These are phyloP conservation scores for Cutaneotrichosporon sp. DNA, from an alignment of 1,284 basidiomycete species.

Conservation along the genomic window DNA sequence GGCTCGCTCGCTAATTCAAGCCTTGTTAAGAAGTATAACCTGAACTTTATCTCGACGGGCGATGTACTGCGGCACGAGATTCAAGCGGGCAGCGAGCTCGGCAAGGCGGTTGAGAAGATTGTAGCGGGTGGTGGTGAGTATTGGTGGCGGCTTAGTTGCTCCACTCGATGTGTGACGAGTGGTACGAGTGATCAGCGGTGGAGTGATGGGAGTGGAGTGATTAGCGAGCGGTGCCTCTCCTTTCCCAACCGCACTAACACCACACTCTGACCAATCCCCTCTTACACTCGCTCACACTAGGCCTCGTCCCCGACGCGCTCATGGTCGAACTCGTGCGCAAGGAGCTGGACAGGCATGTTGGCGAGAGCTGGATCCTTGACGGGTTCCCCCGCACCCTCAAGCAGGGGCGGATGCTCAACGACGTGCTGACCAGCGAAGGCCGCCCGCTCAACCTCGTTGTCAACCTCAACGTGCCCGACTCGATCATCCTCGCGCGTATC, in stretches of 20 bases:
- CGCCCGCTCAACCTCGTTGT: constrained; percentile 76
- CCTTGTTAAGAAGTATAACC: constrained; percentile 52
- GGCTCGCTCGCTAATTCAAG: neutral
- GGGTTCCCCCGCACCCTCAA: constrained; percentile 92
- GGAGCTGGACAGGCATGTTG: constrained; percentile 49
- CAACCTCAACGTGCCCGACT: constrained; percentile 87
- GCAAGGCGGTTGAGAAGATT: constrained; percentile 12
- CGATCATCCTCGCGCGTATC: constrained; percentile 84
- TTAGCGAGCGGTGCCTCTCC: neutral
- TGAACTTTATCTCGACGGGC: constrained; percentile 51
- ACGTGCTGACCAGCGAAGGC: constrained; percentile 48
- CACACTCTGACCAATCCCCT: no score
- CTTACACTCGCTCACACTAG: constrained; percentile 22
- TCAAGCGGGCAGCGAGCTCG: constrained; percentile 30
- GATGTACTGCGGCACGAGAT: constrained; percentile 54
- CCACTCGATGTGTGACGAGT: neutral
- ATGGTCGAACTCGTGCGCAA: constrained; percentile 52
- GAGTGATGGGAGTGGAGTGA: neutral
- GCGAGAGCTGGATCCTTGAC: constrained; percentile 79
- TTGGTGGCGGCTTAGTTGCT: neutral
- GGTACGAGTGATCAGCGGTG: neutral
- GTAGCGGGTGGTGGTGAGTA: constrained; percentile 19
- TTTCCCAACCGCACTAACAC: no score
- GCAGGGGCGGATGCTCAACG: constrained; percentile 81
- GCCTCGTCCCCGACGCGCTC: constrained; percentile 51